Base-by-base conservation (phyloP, 768 basidiomycete species). In the Boletus edulis region DNA sequence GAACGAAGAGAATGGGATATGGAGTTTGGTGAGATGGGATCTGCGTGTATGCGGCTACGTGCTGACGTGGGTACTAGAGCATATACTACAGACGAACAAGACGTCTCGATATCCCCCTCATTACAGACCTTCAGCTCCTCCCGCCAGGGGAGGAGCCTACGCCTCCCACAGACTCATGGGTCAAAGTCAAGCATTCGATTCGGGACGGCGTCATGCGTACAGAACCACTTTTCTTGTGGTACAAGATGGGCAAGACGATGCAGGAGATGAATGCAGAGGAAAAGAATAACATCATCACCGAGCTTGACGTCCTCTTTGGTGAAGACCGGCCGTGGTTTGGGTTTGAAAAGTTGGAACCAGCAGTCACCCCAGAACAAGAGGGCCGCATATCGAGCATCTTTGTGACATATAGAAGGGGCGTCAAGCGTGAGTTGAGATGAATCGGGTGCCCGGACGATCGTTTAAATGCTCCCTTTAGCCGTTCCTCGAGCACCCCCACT, bases 231-330 rank as follows among this genome's bases (percentile, higher is more conserved):
- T 88, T 76, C 66, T 63, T 96, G 18, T 97, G 93, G 91, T 95
- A 93, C 73, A 80, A 79, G 59, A 70, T 78, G 10, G 86, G 83
- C 8, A 88, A 89, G 64, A 82, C 86, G 1, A 73, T 82, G 37
- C 73, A 73, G 15, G 77, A 85, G 20, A 84, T 91, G 82, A 75
- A 72, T n/a, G 50, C 75, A 10, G 78, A 79, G 39, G 82, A 88
- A 61, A 77, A 78, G 56, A 66, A 76, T 34, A 75, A 86, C 41
- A 73, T 94, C 24, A 83, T 98, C 63, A 98, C 94, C 1, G 94
- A 98, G 69, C 58, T 98, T n/a, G 95, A 98, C 65, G 79, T 98
- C 4, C 71, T 92, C 0, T 97, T 84, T 65, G 96, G 96, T 5
- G 86, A 93, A 52, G 88, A 86, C 50, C 76, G 80, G 9, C 84